phyloP scores from a whole-genome alignment of 768 basidiomycete species.

The Termitomyces sp. region DNA sequence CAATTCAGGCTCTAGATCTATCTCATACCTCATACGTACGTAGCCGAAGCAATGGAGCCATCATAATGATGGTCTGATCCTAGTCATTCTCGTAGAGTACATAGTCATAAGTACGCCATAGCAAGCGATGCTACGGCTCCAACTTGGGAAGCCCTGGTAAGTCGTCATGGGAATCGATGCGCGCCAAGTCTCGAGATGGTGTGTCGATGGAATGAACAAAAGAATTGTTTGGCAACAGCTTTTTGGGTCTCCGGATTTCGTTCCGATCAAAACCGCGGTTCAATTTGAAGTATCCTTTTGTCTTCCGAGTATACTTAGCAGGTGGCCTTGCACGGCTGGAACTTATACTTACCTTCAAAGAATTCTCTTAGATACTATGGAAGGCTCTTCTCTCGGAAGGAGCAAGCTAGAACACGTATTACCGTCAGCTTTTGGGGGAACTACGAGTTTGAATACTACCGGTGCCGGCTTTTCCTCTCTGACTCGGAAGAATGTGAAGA shows the following conservation, averaged over 20 bases:
- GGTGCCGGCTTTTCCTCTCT: neutral
- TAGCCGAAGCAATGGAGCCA: no score
- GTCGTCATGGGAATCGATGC: neutral
- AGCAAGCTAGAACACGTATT: neutral
- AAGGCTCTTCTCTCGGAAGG: neutral
- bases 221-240: neutral
- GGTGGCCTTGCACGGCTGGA: neutral
- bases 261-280: conserved; percentile 2
- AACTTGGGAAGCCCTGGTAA: neutral
- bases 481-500: neutral
- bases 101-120: neutral
- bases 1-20: no score
- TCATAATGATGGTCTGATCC: no score
- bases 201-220: no score
- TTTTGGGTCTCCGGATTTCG: neutral
- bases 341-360: neutral
- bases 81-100: no score
- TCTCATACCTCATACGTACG: no score
- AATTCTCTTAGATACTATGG: neutral
- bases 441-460: neutral
- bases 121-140: neutral
- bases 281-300: neutral
- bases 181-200: neutral
- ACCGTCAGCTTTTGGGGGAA: neutral
- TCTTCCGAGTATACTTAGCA: neutral